These are phyloP conservation scores for Boletus huronensis DNA, from an alignment of 768 basidiomycete genomes.

Conservation along the genomic window DNA sequence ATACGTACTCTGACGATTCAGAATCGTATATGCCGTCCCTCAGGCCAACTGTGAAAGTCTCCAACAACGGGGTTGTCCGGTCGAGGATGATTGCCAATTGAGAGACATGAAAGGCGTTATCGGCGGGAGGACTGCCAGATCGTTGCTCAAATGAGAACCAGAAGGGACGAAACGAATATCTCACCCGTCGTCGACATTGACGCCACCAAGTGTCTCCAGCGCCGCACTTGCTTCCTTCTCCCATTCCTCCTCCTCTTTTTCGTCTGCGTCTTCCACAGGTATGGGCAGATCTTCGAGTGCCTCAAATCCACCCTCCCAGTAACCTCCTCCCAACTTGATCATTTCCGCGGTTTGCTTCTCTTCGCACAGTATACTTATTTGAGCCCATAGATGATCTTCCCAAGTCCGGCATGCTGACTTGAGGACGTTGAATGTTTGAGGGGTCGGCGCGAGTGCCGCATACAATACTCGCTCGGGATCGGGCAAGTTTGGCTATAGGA, in stretches of 20 bases:
- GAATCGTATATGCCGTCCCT: conserved; percentile 46
- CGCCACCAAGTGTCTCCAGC: conserved; percentile 54
- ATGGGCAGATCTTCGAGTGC: conserved; percentile 40
- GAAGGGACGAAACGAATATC: conserved; percentile 11
- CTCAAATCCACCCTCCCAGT: conserved; percentile 70
- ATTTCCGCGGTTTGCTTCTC: conserved; percentile 74
- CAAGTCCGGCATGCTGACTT: conserved; percentile 80
- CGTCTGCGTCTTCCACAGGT: conserved; percentile 28
- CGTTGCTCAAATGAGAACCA: conserved; percentile 3
- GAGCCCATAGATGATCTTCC: conserved; percentile 96
- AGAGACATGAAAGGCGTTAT: conserved; percentile 78
- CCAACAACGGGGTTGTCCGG: conserved; percentile 62
- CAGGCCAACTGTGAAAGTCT: conserved; percentile 61
- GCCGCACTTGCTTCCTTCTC: conserved; percentile 57
- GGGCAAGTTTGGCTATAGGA: conserved; percentile 49
- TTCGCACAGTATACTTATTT: conserved; percentile 76
- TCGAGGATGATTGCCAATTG: conserved; percentile 77
- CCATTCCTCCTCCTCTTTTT: conserved; percentile 54
- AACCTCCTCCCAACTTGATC: conserved; percentile 59
- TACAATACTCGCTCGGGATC: conserved; percentile 82
- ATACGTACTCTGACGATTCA: conserved; percentile 54
- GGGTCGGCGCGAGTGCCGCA: conserved; percentile 76
- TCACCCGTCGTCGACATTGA: conserved; percentile 65
- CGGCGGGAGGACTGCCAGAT: conserved; percentile 49
- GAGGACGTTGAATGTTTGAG: conserved; percentile 60